A percentile compares a stretch with the other conserved stretches of the same genome.
These are phyloP conservation scores for Meripilus lineatus DNA, from an alignment of 1,284 basidiomycete genomes.

Conservation along the genomic window DNA sequence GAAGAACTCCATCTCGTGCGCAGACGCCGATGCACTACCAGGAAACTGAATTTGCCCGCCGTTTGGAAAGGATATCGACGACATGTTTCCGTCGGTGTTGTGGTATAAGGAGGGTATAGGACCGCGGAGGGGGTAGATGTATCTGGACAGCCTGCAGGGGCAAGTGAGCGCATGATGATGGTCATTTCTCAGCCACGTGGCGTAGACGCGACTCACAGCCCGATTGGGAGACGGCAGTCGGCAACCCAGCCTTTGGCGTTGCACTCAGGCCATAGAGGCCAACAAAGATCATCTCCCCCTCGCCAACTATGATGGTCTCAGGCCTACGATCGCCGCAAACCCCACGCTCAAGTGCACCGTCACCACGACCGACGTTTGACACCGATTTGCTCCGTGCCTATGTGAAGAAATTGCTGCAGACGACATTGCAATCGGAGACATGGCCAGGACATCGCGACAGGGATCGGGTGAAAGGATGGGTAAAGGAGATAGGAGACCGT, in stretches of 20 bases:
- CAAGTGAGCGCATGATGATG: too few species aligned
- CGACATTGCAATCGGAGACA: slow-evolving; percentile 55
- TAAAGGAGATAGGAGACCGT: slow-evolving; percentile 75
- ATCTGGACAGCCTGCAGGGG: too few species aligned
- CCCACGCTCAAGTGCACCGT: slow-evolving; percentile 49
- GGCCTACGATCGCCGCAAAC: slow-evolving; percentile 47
- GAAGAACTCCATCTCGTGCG: slow-evolving; percentile 35
- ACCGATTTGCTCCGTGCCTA: slow-evolving; percentile 66
- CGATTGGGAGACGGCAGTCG: background rate
- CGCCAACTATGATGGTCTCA: slow-evolving; percentile 31
- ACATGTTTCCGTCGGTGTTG: slow-evolving; percentile 30
- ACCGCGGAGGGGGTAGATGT: too few species aligned
- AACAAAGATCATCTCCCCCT: background rate
- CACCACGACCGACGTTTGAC: slow-evolving; percentile 64
- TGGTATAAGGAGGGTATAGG: too few species aligned
- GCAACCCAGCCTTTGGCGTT: background rate
- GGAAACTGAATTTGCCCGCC: slow-evolving; percentile 19
- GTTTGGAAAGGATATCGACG: slow-evolving; percentile 36
- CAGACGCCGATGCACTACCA: slow-evolving; percentile 29
- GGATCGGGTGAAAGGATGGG: slow-evolving; percentile 67
- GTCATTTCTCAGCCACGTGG: too few species aligned
- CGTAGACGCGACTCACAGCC: too few species aligned
- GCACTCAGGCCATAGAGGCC: background rate
- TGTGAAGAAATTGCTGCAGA: slow-evolving; percentile 71
- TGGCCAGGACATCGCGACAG: slow-evolving; percentile 67